phyloP scores from a whole-genome alignment of 179 eudicot genomes.

The Nepenthes alata region DNA sequence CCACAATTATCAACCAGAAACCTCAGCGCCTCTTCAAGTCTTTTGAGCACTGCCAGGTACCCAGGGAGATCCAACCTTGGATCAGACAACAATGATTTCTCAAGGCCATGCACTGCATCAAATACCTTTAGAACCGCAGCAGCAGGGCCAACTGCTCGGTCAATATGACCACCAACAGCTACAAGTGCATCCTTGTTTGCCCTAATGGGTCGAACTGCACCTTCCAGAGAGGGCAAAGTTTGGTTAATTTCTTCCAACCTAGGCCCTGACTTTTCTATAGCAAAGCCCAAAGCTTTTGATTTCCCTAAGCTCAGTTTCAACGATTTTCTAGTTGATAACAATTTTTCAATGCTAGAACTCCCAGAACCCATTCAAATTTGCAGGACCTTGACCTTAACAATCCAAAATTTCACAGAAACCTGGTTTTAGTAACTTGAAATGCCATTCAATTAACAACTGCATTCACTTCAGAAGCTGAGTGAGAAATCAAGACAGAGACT shows the following conservation, averaged over 20 bases:
- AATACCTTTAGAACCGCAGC: constrained; percentile 92
- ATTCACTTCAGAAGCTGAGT: background rate
- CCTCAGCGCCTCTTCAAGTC: constrained; percentile 82
- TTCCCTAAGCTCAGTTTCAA: constrained; percentile 53
- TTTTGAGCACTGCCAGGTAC: constrained; percentile 71
- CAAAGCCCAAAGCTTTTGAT: constrained; percentile 40
- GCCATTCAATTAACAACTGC: background rate
- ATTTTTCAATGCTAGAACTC: constrained; percentile 20
- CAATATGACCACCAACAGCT: constrained; percentile 94
- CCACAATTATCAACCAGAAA: constrained; percentile 85
- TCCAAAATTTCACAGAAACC: too few relatives aligned
- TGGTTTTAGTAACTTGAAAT: background rate
- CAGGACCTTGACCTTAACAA: too few relatives aligned
- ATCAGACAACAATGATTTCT: constrained; percentile 77
- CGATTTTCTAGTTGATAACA: constrained; percentile 42
- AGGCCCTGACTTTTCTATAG: constrained; percentile 52
- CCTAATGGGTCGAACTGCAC: constrained; percentile 77
- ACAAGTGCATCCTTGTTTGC: constrained; percentile 68
- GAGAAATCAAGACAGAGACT: background rate
- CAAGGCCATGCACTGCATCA: constrained; percentile 90
- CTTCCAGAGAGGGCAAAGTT: constrained; percentile 67
- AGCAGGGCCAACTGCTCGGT: constrained; percentile 89
- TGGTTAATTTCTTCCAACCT: constrained; percentile 70
- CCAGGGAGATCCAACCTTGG: constrained; percentile 77
- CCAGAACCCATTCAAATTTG: constrained; percentile 1